phyloP scores from a whole-genome alignment of 2,329 filamentous ascomycete genomes.

The Pseudocercospora macadamiae region DNA sequence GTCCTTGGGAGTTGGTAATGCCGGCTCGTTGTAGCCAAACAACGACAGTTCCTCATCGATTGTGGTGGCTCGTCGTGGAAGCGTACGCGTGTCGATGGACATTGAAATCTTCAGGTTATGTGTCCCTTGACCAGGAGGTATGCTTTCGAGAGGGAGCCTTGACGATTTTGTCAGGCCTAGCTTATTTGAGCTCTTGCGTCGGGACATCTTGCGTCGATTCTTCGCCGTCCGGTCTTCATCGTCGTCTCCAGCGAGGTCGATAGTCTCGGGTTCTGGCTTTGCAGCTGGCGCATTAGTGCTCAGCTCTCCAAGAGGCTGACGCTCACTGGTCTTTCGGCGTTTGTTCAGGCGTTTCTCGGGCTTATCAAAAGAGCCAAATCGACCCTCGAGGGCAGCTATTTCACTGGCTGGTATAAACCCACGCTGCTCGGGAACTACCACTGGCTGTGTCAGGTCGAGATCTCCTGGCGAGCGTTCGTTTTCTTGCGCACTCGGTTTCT shows the following conservation, averaged over 20 bases:
- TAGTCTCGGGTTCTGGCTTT: conserved; percentile 4
- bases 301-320: conserved; percentile 28
- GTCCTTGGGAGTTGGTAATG: conserved; percentile 19
- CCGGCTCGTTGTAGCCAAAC: conserved; percentile 32
- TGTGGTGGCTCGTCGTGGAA: conserved; percentile 14
- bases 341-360: conserved; percentile 19
- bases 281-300: conserved; percentile 26
- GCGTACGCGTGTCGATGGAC: neutral
- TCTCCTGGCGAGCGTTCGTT: neutral
- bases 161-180: conserved; percentile 40
- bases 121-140: conserved; percentile 33
- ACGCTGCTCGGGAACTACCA: conserved; percentile 1
- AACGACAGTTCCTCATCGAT: conserved; percentile 25
- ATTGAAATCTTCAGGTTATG: conserved; percentile 22
- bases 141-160: conserved; percentile 44
- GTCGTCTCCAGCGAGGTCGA: neutral
- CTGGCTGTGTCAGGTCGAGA: conserved; percentile 6
- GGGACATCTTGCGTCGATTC: conserved; percentile 14
- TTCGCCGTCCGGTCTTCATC: conserved; percentile 22
- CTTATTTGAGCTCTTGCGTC: conserved; percentile 29
- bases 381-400: conserved; percentile 24
- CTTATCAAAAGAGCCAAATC: conserved; percentile 15
- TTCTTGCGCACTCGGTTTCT: neutral
- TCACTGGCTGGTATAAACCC: conserved; percentile 38
- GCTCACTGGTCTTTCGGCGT: conserved; percentile 31